These are phyloP conservation scores for Anisodus tanguticus DNA, from an alignment of 257 asterid genomes.

Conservation along the genomic window DNA sequence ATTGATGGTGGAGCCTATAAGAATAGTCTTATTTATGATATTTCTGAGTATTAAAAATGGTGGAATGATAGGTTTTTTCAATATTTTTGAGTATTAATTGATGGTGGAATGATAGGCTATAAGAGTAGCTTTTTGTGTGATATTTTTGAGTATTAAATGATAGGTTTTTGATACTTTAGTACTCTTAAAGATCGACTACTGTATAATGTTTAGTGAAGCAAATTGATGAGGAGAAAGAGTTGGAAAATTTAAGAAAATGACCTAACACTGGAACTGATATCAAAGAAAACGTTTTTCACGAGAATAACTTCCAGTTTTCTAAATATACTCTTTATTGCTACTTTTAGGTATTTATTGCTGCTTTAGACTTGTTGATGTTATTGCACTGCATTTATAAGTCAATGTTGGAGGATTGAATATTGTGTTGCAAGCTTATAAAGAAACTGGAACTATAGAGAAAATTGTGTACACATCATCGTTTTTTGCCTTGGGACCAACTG, in stretches of 20 bases:
- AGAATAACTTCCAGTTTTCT: background rate
- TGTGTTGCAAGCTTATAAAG: slow-evolving; percentile 69
- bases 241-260: background rate
- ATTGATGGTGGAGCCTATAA: too few species aligned
- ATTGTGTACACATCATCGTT: slow-evolving; percentile 88
- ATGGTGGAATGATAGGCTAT: background rate
- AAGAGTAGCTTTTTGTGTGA: background rate
- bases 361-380: background rate
- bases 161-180: background rate
- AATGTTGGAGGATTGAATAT: slow-evolving; percentile 91
- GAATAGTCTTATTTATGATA: too few species aligned
- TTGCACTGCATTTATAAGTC: slow-evolving; percentile 48
- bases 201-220: background rate
- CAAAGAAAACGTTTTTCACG: background rate
- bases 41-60: background rate
- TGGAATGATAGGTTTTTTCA: background rate
- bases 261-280: background rate
- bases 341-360: slow-evolving; percentile 9
- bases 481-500: slow-evolving; percentile 89
- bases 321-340: background rate
- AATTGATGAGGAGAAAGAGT: background rate
- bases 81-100: background rate
- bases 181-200: background rate
- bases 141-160: background rate
- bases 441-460: slow-evolving; percentile 62